A percentile compares a stretch with the other conserved stretches of the same genome.
phyloP scores from a whole-genome alignment of 2,329 filamentous ascomycete genomes.

The Fusarium lateritium region DNA sequence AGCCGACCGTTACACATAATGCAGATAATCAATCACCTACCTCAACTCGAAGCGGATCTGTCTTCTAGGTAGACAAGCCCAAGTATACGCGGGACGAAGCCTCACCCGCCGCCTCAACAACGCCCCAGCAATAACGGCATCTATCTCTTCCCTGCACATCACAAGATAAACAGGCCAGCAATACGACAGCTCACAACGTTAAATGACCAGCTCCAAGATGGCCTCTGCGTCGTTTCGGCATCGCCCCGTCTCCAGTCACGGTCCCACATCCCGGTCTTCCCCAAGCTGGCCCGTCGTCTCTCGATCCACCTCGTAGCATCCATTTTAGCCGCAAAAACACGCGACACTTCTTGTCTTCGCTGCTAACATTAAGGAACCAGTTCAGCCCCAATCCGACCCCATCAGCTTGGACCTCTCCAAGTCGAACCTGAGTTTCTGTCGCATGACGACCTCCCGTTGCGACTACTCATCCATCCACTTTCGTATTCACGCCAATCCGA shows the following conservation, averaged over 20 bases:
- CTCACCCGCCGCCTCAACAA: conserved; percentile 22
- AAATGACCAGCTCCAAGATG: conserved; percentile 32
- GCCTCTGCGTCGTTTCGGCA: conserved; percentile 40
- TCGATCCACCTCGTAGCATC: conserved; percentile 45
- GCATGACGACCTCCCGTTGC: conserved; percentile 26
- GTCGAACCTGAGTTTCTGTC: conserved; percentile 7
- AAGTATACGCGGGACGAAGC: conserved; percentile 17
- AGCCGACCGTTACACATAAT: conserved; percentile 31
- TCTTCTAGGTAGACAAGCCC: conserved; percentile 1
- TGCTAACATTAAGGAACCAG: conserved; percentile 46
- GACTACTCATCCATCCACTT: conserved; percentile 7
- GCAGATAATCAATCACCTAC: conserved; percentile 7
- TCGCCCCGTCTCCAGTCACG: conserved; percentile 40
- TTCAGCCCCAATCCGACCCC: conserved; percentile 26
- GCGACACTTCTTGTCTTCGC: conserved; percentile 44
- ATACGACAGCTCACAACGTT: conserved; percentile 32
- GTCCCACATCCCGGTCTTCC: conserved; percentile 49
- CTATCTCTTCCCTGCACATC: conserved; percentile 15
- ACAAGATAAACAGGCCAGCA: conserved; percentile 16
- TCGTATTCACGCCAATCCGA: conserved; percentile 13
- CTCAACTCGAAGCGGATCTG: conserved; percentile 4
- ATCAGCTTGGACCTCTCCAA: conserved; percentile 34
- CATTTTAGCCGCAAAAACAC: conserved; percentile 51
- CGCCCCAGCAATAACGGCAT: conserved; percentile 21
- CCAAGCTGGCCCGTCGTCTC: conserved; percentile 45